phyloP scores from a whole-genome alignment of 2,329 filamentous ascomycete genomes.

The Grosmannia penicillata region DNA sequence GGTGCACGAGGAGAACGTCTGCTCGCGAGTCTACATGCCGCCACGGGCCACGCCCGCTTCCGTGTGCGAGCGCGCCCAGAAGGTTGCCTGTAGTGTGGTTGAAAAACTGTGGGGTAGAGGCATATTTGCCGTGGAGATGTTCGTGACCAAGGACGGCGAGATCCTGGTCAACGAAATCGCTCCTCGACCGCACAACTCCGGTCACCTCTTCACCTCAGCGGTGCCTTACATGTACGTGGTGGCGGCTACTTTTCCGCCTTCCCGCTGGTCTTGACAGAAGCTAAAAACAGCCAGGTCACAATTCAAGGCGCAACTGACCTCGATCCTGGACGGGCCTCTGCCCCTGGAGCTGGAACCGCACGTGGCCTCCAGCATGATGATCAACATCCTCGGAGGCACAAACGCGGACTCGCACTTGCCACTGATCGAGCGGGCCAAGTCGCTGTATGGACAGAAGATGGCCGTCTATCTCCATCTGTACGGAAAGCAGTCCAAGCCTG shows the following conservation, averaged over 20 bases:
- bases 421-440: constrained; percentile 31
- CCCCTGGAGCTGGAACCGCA: constrained; percentile 39
- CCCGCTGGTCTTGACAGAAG: too few relatives aligned
- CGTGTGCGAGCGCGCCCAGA: constrained; percentile 51
- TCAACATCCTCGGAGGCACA: constrained; percentile 66
- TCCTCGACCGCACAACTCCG: constrained; percentile 73
- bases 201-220: constrained; percentile 90
- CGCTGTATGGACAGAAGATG: constrained; percentile 26
- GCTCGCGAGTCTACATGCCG: constrained; percentile 69
- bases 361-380: constrained; percentile 55
- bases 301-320: constrained; percentile 77
- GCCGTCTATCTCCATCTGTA: constrained; percentile 67
- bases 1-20: constrained; percentile 88
- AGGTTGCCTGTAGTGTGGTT: constrained; percentile 66
- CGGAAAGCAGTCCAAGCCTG: constrained; percentile 75
- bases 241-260: too few relatives aligned
- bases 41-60: constrained; percentile 52
- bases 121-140: constrained; percentile 95
- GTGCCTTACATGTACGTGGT: constrained; percentile 47
- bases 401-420: constrained; percentile 43
- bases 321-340: constrained; percentile 58
- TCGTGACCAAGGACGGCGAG: constrained; percentile 56
- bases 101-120: constrained; percentile 73
- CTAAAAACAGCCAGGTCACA: constrained; percentile 40
- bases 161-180: constrained; percentile 80